Base-by-base conservation (phyloP, 2,329 filamentous ascomycete species). In the Berkeleyomyces rouxiae region DNA sequence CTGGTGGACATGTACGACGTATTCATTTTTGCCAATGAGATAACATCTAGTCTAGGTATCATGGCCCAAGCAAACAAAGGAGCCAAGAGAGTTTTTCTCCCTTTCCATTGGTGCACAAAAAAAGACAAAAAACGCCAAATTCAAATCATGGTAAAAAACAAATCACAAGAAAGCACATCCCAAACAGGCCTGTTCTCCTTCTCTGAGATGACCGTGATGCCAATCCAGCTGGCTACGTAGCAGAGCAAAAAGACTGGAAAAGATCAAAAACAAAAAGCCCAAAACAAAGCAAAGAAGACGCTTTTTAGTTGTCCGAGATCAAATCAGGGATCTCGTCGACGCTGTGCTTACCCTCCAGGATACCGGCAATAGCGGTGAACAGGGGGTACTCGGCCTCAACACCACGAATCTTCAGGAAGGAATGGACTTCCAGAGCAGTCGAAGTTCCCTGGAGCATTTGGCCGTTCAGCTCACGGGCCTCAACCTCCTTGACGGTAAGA, bases 361-460 rank as follows among this genome's bases (percentile, higher is more conserved):
- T 91, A 67, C 73, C 66, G 66, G 89, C 85, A 59, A 97, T 91
- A 0, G 90, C 89, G 7, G 90, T 96, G 72, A 99, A 95, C 4
- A 99, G 77, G 23, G 93, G 93, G 72, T 95, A 99, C 60, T 95
- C 86, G 40, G 82, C 77, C 75, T 95, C 90, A 67, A 86, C 75
- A 0, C 86, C 87, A 67, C 87, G 81, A 59, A 83, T 82, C 77
- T 87, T 88, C 70, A 99, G 75, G 74, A 97, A 97, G 59, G 80
- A 84, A 76, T 95, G 88, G 49, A 99, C 91, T 73, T 99, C 93
- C 66, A 85, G 82, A 7, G 93, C 91, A 2, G 93, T 99, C 68
- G 86, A 86, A 0, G 90, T 97, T 44, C 93, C 93, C 76, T 99
- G 93, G 64, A 99, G 78, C 77, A 95, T 96, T 79, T 99, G 93